Base-by-base conservation (phyloP, 1,284 basidiomycete genomes). In the Neolentinus lepideus region DNA sequence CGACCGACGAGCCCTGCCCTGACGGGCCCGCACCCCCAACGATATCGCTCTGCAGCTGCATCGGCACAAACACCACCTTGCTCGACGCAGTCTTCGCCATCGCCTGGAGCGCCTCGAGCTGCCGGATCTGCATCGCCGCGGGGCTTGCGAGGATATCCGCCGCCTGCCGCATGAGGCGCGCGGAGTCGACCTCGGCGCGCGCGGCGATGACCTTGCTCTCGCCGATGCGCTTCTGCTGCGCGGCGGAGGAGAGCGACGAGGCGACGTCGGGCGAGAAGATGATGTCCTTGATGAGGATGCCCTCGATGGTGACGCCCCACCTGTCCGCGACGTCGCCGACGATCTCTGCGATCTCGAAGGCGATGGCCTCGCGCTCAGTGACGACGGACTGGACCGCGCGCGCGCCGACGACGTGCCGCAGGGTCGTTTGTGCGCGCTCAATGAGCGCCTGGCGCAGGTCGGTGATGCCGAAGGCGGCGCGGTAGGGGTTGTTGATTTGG, bases 171-270 rank as follows among this genome's bases (percentile, higher is more conserved):
- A 98, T 97, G 67, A 98, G 84, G 63, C 92, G 84, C 46, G 95
- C 94, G 38, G 93, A 80, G 68, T 97, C 93, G 60, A 98, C 95
- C 75, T 98, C 95, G 19, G 95, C 96, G 59, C 92, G 83, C 0
- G 95, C 96, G 50, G 94, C 94, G 64, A 98, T 98, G 67, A 98
- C 93, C 72, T 95, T 98, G 68, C 83, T 84, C 74, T 98, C 95
- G 72, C 94, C 95, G 61, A 98, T 86, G 59, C 95, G 84, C 80
- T 95, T 96, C 75, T 92, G 89, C 67, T 95, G 93, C 33, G 94
- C 94, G 25, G 95, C 95, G 58, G 88, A 91, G 31, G 92, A 95
- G 58, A 98, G 81, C 11, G 90, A 92, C 29, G 93, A 89, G 60
- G 94, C 85, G n/a, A 98, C 83, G 62, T 98, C 95, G 53, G 88